Base-by-base conservation (phyloP, 208 protist genomes). In the Herpetomonas samuelpessoai region DNA sequence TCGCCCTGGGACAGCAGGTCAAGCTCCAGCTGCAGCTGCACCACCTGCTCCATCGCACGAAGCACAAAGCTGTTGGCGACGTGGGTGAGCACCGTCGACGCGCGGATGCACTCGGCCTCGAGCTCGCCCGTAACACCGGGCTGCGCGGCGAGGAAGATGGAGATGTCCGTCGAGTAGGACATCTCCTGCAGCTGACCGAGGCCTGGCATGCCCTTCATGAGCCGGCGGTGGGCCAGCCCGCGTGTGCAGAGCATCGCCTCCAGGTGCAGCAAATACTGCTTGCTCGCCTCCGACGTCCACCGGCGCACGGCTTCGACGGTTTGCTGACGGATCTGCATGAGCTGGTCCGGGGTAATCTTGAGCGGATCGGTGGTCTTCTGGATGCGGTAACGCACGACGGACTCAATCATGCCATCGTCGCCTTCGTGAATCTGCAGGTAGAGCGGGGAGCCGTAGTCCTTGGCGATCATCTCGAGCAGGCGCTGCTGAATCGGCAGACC, bases 161-260 rank as follows among this genome's bases (percentile, higher is more conserved):
- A 69, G 27, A 76, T 76, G 69, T 94, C 87, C 1, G 76, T 77
- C 21, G 63, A 63, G 77, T 90, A 91, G 3, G 81, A 82, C 53
- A 80, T 38, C 65, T 91, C 79, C 73, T 91, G 82, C 25, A 94
- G 71, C 44, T 65, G 57, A 31, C 68, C 69, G 41, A 91, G 60
- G 47, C 81, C 76, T 0, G 63, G 54, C 60, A 94, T 68, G 35
- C 54, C 28, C 58, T 91, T 91, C 75, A 91, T 86, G 45, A 94
- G 65, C 26, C 82, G 81, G 48, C 79, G 81, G 65, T 94, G 87
- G 3, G 84, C 76, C 24, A 91, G 69, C 19, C 87, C 87, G 54
- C 87, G 87, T 61, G 87, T 94, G 79, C 87, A 94, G 41, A 94
- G 74, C 87, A 94, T 89, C 25, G 75, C 75, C 75, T 94, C 87